Conservation (phyloP, 2,329 filamentous ascomycete species). For the Fusarium sp. region DNA sequence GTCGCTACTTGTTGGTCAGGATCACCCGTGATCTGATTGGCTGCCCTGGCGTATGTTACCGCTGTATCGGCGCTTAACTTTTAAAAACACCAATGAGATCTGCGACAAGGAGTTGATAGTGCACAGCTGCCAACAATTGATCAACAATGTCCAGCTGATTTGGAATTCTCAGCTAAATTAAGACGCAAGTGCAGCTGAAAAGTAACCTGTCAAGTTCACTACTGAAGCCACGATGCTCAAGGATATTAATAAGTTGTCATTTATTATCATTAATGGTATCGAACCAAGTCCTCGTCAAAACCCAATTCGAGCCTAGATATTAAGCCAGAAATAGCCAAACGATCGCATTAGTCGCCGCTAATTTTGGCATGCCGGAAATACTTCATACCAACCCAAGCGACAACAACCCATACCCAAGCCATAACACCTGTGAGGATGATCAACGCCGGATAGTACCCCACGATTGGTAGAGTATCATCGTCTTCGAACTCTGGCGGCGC, state of each 20-base stretch:
- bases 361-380: slow-evolving; percentile 99
- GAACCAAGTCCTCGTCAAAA: neutral
- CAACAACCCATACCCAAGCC: slow-evolving; percentile 98
- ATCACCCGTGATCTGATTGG: slow-evolving; percentile 12
- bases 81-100: slow-evolving; percentile 5
- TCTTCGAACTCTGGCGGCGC: slow-evolving; percentile 95
- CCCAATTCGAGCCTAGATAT: slow-evolving; percentile 3
- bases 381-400: slow-evolving; percentile 99
- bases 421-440: slow-evolving; percentile 94
- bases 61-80: slow-evolving; percentile 33
- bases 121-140: slow-evolving; percentile 2
- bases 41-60: slow-evolving; percentile 18
- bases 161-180: slow-evolving; percentile 5
- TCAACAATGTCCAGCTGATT: slow-evolving; percentile 2
- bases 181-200: neutral
- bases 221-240: neutral
- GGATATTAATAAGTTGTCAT: slow-evolving; percentile 11
- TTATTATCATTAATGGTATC: slow-evolving; percentile 15
- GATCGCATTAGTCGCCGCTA: slow-evolving; percentile 65
- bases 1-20: slow-evolving; percentile 8
- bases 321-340: neutral
- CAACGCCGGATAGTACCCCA: slow-evolving; percentile 95
- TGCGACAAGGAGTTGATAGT: slow-evolving; percentile 3
- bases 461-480: slow-evolving; percentile 92
- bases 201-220: neutral